These are phyloP conservation scores for Lippia alba DNA, from an alignment of 305 asterid species.

Conservation along the genomic window DNA sequence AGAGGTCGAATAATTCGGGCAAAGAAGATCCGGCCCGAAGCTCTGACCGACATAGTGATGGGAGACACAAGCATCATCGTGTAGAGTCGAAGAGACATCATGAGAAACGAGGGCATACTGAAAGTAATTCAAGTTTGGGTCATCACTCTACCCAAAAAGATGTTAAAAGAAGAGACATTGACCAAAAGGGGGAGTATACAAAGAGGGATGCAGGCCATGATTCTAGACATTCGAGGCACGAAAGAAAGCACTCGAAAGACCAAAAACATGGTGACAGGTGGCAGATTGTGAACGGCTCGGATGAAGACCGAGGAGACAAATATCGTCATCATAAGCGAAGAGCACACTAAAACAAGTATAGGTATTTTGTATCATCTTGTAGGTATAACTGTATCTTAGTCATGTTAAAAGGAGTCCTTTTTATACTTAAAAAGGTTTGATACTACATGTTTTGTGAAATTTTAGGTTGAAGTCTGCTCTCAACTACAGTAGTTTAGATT, in stretches of 20 bases:
- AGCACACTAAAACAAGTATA: slow-evolving; percentile 47
- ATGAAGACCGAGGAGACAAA: slow-evolving; percentile 42
- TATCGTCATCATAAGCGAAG: slow-evolving; percentile 44
- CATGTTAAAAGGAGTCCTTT: slow-evolving; percentile 32
- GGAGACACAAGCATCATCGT: slow-evolving; percentile 50
- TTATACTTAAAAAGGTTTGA: slow-evolving; percentile 31
- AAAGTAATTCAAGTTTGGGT: slow-evolving; percentile 56
- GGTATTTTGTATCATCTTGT: slow-evolving; percentile 56
- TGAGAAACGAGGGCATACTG: slow-evolving; percentile 49
- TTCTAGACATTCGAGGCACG: slow-evolving; percentile 36
- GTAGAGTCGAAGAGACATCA: slow-evolving; percentile 54
- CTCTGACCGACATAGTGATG: slow-evolving; percentile 51
- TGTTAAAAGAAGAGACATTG: slow-evolving; percentile 39
- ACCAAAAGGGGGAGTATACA: slow-evolving; percentile 35
- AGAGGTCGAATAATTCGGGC: slow-evolving; percentile 51
- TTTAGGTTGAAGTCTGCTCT: slow-evolving; percentile 46
- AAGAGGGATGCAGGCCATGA: slow-evolving; percentile 44
- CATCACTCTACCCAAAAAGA: slow-evolving; percentile 46
- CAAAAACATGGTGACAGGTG: slow-evolving; percentile 40
- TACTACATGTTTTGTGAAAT: slow-evolving; percentile 32
- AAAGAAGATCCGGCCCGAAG: slow-evolving; percentile 48
- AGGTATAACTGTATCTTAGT: slow-evolving; percentile 42
- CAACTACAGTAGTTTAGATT: slow-evolving; percentile 48
- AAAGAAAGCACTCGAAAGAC: slow-evolving; percentile 38
- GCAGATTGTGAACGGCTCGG: slow-evolving; percentile 30